Base-by-base conservation (phyloP, 495 filamentous ascomycete genomes). In the Evansstolkia leycettana region DNA sequence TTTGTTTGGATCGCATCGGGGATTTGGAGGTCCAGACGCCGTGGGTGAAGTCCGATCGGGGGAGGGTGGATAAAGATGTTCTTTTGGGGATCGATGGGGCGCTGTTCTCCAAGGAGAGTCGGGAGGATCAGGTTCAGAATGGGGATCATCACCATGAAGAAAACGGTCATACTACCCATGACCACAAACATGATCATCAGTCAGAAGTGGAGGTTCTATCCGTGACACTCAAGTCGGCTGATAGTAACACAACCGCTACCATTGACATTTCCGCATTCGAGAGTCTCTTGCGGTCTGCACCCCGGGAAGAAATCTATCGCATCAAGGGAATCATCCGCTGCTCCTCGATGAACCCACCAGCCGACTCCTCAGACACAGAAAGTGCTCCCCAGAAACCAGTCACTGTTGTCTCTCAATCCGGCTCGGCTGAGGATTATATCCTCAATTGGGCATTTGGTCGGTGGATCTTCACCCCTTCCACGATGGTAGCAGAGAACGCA, bases 361-460 rank as follows among this genome's bases (percentile, higher is more conserved):
- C 52, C 15, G 74, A 74, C 26, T 82, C 77, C 25, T 3, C 9
- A 30, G 20, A 26, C 12, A 14, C 9, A 19, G 17, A 34, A 12
- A n/a, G n/a, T n/a, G n/a, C n/a, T n/a, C n/a, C n/a, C n/a, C n/a
- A 26, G 17, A 19, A 36, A n/a, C 5, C 23, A 20, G 5, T 26
- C 7, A 13, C 12, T 12, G 4, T 8, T 7, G 6, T n/a, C 13
- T 28, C 34, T n/a, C 5, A 25, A 7, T 17, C 35, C 11, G 26
- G 14, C 6, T 18, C 36, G 10, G 2, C 39, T 3, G 46, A 45
- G 36, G 37, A 57, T 40, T 93, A 87, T 51, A 92, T 95, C 31
- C 67, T 98, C 29, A 98, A 98, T 52, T 96, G 90, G 90, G 92
- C 90, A 0, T 98, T 98, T 58, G 88, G 86, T 5, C 70, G 90